Evolutionary conservation across 1,284 basidiomycete genomes (phyloP), one percentile per base, ranked within the genome.

Genomic region (Boletus smithii): DNA sequence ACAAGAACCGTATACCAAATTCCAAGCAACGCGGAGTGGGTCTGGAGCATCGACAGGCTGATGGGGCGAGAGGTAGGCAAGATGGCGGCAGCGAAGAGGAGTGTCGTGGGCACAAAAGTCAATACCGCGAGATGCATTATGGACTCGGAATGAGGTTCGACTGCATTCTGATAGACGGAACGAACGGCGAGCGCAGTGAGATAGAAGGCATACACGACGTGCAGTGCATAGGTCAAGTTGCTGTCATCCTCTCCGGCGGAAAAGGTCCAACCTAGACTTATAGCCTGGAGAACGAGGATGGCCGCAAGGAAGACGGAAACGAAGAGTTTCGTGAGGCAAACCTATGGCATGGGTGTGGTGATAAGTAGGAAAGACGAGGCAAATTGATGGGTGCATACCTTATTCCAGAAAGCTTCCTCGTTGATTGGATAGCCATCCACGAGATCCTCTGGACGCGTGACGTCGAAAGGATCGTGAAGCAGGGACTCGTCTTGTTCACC

Each of bases 361-460:
- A 49, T 49, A 10, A 45, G 44, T 31, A 41, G 11, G 44, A 35
- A n/a, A 30, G 29, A 42, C 23, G 11, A 34, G 9, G 8, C 17
- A 26, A 36, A 16, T 24, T 40, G 26, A 10, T 11, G 14, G 24
- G 31, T 17, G 75, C 81, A 46, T 60, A 83, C 88, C 68, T 71
- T 70, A 13, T 60, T 58, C 89, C 91, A 94, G 61, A 95, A 94
- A 13, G 57, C 69, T 10, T 77, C 77, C 42, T 80, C 83, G 17
- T 89, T 71, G 37, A 94, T 74, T 9, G 89, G 86, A 45, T 80
- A 79, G 2, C 91, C 91, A 59, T 94, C 85, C 11, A 83, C 58
- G 27, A 80, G 60, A 59, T 92, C 85, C 56, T 84, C 80, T 3
- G 84, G 78, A 34, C 70, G 82, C 23, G 81, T 78, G 29, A 93